Conservation (phyloP, 805 yeast species). For the Cyberlindnera mycetangii region DNA sequence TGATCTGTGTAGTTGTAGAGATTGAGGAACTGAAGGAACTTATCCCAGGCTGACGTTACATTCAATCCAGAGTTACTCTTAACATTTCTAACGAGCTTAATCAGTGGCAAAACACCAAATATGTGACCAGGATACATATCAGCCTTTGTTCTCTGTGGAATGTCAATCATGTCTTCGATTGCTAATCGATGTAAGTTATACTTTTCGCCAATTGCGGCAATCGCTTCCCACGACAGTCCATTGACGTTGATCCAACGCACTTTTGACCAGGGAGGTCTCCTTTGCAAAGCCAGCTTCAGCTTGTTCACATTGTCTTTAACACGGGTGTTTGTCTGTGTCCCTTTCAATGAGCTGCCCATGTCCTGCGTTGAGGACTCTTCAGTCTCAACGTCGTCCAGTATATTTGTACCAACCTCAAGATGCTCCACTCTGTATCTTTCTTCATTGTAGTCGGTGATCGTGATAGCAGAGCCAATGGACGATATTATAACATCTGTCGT, state of each 20-base stretch:
- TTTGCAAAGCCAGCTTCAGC: constrained; percentile 31
- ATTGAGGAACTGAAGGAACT: constrained; percentile 12
- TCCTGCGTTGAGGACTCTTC: not conserved
- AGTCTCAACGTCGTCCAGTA: constrained; percentile 34
- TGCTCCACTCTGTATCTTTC: constrained; percentile 40
- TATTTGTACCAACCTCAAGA: constrained; percentile 11
- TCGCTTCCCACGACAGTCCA: constrained; percentile 62
- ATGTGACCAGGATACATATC: constrained; percentile 50
- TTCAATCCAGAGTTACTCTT: not conserved
- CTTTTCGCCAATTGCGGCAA: constrained; percentile 41
- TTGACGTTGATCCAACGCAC: constrained; percentile 58
- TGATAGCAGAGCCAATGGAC: constrained; percentile 50
- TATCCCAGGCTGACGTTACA: constrained; percentile 7
- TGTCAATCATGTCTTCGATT: constrained; percentile 60
- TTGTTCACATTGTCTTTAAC: constrained; percentile 24
- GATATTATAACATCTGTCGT: constrained; percentile 50
- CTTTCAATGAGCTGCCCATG: not conserved
- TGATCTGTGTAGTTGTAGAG: constrained; percentile 11
- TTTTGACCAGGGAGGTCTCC: constrained; percentile 44
- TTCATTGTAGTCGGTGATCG: constrained; percentile 50
- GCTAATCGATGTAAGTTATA: constrained; percentile 52
- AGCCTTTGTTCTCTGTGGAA: constrained; percentile 57
- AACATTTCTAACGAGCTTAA: constrained; percentile 37
- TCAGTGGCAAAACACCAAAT: constrained; percentile 54
- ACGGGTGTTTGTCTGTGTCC: constrained; percentile 4